A percentile compares a stretch with the other conserved stretches of the same genome.
Conservation (phyloP, 306 rosid genomes). For the Acacia confusa region DNA sequence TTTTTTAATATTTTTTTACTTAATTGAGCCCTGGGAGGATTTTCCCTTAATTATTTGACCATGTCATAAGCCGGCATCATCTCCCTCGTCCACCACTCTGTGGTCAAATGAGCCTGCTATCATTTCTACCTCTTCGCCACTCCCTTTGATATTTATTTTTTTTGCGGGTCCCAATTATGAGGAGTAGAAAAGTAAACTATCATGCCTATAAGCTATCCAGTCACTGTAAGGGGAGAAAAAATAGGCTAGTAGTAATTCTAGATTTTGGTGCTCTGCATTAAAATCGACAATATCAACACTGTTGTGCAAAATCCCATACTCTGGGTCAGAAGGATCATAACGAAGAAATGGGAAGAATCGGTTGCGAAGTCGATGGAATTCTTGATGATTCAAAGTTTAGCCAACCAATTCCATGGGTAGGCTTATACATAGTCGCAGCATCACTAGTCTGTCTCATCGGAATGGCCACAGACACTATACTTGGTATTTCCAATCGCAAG, state of each 20-base stretch:
- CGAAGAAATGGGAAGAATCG: constrained; percentile 48
- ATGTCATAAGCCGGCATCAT: background rate
- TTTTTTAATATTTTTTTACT: too few relatives aligned
- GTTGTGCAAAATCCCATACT: background rate
- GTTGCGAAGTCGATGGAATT: constrained; percentile 53
- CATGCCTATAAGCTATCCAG: background rate
- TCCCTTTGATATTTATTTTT: background rate
- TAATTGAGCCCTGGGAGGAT: too few relatives aligned
- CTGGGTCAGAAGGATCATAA: background rate
- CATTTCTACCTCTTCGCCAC: background rate
- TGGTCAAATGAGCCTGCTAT: background rate
- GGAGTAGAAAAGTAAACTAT: background rate
- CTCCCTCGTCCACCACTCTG: background rate
- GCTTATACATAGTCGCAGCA: constrained; percentile 79
- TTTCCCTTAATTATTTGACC: background rate
- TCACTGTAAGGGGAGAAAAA: background rate
- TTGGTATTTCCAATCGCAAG: constrained; percentile 54
- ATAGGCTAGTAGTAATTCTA: background rate
- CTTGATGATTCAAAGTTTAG: constrained; percentile 68
- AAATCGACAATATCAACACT: background rate
- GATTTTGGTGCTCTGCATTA: background rate
- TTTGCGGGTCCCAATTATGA: background rate
- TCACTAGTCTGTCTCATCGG: constrained; percentile 59
- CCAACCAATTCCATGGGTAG: constrained; percentile 92
- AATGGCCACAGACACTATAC: constrained; percentile 59